Evolutionary conservation across 257 asterid genomes (phyloP).

Genomic region (Jacaranda mimosifolia): DNA sequence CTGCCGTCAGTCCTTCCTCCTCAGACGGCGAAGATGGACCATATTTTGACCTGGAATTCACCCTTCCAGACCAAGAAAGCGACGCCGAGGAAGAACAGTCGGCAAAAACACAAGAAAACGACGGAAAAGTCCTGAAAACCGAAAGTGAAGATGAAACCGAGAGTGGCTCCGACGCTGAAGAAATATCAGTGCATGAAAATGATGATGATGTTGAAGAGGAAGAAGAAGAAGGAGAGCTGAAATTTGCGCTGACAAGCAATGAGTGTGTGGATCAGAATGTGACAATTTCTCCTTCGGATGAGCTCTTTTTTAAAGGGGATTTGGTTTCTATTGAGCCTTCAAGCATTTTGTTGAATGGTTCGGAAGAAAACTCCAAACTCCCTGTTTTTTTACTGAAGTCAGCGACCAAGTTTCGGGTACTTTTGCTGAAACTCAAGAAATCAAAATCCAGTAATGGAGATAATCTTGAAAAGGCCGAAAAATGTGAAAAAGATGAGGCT

Average conservation of each 20-base stretch:
- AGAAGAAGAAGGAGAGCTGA: slow-evolving; percentile 42
- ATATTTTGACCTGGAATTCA: slow-evolving; percentile 58
- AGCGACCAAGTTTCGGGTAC: slow-evolving; percentile 55
- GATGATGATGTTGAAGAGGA: slow-evolving; percentile 33
- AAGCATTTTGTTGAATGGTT: slow-evolving; percentile 33
- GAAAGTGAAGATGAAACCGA: slow-evolving; percentile 36
- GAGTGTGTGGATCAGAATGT: slow-evolving; percentile 37
- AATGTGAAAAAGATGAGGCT: slow-evolving; percentile 18
- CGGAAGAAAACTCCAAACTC: slow-evolving; percentile 52
- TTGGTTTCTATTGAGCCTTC: slow-evolving; percentile 50
- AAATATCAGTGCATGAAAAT: slow-evolving; percentile 33
- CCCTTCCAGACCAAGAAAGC: slow-evolving; percentile 46
- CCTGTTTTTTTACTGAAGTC: slow-evolving; percentile 56
- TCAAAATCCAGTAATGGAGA: slow-evolving; percentile 41
- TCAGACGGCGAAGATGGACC: slow-evolving; percentile 65
- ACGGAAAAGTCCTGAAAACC: not conserved
- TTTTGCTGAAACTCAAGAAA: slow-evolving; percentile 58
- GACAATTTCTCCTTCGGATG: slow-evolving; percentile 48
- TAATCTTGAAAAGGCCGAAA: slow-evolving; percentile 1
- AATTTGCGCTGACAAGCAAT: slow-evolving; percentile 35
- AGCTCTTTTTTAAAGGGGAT: slow-evolving; percentile 46
- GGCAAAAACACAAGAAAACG: slow-evolving; percentile 16
- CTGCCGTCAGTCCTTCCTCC: slow-evolving; percentile 44
- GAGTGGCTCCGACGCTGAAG: slow-evolving; percentile 37
- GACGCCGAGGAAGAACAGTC: slow-evolving; percentile 40